Base-by-base conservation (phyloP, 176 grass and related monocot species). In the Carex littledalei region DNA sequence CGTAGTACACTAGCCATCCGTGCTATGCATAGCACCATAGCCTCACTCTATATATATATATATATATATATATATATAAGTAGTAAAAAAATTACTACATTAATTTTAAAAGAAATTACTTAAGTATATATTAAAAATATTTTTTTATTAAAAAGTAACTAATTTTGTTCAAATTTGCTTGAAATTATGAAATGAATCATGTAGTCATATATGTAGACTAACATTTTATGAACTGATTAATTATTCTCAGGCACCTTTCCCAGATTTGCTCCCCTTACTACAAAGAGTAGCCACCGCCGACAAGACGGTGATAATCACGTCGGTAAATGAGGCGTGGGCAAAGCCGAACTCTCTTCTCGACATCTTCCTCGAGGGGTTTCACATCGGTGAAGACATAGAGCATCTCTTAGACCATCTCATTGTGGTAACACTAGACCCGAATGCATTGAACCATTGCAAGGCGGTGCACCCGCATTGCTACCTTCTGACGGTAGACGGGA, bases 341-440 rank as follows among this genome's bases (percentile, higher is more conserved):
- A 66, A 79, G 65, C 88, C 91, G 0, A 67, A 75, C 20, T 97
- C 94, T 5, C 63, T 97, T 35, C 86, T 97, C 14, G 94, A 97
- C 85, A 73, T 94, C 11, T 94, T 97, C 84, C 87, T 97, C 0
- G 92, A 97, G 85, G 92, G 94, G 73, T 97, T 97, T 84, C 87
- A 31, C 81, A 14, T 85, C 71, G 94, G 94, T 14, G 88, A 97
- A 41, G 87, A 86, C 80, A 94, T 85, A 22, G 9, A 73, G 49
- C 67, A 85, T 22, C 92, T 97, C 8, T 88, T 97, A 14, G 22
- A 49, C 3, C 87, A 93, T 61, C 65, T 97, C 1, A 88, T 97
- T 1, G 52, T 97, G 79, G 89, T 97, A 2, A 87, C 94, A 68
- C 84, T 97, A 84, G 94, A 97, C 60, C 68, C 86, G 0, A 62